Evolutionary conservation across 108 stramenopile species (phyloP).

Genomic region (Cyclotella baltica): DNA sequence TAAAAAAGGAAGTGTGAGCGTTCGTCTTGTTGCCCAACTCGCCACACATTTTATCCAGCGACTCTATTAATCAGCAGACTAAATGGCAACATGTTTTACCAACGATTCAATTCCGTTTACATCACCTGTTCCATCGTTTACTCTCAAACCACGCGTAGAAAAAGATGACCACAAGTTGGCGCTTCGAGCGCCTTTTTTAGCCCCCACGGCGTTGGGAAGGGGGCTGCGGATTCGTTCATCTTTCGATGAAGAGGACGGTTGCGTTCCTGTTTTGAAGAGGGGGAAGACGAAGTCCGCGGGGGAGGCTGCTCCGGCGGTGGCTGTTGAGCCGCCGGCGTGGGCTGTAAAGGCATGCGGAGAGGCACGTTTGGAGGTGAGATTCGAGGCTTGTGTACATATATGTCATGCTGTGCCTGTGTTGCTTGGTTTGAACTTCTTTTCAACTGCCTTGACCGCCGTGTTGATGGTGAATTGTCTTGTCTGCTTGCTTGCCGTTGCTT

Average conservation of each 20-base stretch:
- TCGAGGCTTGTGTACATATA: background rate
- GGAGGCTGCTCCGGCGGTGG: slow-evolving; percentile 18
- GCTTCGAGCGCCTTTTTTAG: slow-evolving; percentile 16
- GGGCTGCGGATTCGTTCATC: slow-evolving; percentile 45
- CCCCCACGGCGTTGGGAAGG: slow-evolving; percentile 31
- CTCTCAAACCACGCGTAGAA: slow-evolving; percentile 53
- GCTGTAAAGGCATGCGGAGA: slow-evolving; percentile 82
- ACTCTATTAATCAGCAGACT: background rate
- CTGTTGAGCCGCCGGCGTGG: slow-evolving; percentile 76
- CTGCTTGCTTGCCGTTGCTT: no score
- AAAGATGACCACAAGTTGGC: slow-evolving; percentile 21
- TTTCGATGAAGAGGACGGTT: slow-evolving; percentile 29
- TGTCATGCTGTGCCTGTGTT: no score
- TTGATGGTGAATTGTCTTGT: no score
- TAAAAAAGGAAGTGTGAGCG: slow-evolving; percentile 5
- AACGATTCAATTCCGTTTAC: slow-evolving; percentile 42
- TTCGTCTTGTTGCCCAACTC: background rate
- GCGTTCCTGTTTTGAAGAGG: background rate
- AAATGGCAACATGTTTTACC: slow-evolving; percentile 49
- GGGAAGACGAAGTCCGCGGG: background rate
- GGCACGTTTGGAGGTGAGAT: slow-evolving; percentile 71
- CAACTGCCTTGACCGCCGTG: no score
- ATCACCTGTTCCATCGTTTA: slow-evolving; percentile 38
- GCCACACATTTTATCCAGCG: background rate
- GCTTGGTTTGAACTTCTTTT: background rate